Evolutionary conservation across 805 yeast genomes (phyloP).

Genomic region (Saccharomycopsis oosterbeekiorum): DNA sequence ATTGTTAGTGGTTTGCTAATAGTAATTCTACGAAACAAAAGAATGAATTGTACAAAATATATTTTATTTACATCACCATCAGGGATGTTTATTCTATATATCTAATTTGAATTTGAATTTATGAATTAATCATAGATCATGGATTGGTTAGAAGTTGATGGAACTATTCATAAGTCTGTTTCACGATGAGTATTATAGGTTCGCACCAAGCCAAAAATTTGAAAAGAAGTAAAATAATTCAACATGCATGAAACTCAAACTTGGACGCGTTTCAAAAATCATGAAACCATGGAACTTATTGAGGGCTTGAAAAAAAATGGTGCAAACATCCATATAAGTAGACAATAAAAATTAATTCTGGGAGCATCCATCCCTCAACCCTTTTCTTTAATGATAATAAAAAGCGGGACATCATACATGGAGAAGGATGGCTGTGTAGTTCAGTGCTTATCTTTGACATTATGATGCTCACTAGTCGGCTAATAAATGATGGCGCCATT

Average conservation of each 20-base stretch:
- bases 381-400: not conserved
- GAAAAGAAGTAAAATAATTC: not conserved
- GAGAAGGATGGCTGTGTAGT: not conserved
- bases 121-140: not conserved
- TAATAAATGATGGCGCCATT: not conserved
- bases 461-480: not conserved
- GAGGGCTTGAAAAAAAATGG: not conserved
- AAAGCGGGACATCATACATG: not conserved
- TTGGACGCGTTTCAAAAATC: not conserved
- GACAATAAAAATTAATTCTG: no score
- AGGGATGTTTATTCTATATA: not conserved
- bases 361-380: no score
- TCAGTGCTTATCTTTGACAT: not conserved
- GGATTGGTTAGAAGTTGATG: not conserved
- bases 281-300: not conserved
- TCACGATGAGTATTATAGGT: not conserved
- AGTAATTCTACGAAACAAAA: not conserved
- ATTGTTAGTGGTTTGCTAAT: not conserved
- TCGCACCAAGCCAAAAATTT: not conserved
- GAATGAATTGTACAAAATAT: not conserved
- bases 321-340: not conserved
- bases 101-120: not conserved
- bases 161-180: not conserved
- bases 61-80: not conserved
- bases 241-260: conserved; percentile 1